Conservation (phyloP, 352 stramenopile species). For the Globisporangium acanthophoron region DNA sequence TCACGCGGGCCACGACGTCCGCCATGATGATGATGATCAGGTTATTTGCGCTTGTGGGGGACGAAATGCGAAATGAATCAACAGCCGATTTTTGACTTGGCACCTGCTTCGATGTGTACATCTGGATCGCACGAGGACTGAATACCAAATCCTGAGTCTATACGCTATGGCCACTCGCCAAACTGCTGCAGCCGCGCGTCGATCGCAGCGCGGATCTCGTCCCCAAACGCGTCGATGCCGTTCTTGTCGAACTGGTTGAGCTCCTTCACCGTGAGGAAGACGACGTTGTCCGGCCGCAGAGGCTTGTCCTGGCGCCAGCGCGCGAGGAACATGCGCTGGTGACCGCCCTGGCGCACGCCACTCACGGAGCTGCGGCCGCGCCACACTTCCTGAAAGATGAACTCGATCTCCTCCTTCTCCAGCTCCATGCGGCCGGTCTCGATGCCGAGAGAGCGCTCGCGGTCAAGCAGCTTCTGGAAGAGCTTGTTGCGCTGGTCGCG, state of each 20-base stretch:
- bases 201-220: slow-evolving; percentile 58
- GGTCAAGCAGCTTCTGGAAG: slow-evolving; percentile 77
- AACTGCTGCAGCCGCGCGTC: slow-evolving; percentile 60
- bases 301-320: slow-evolving; percentile 72
- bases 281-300: slow-evolving; percentile 77
- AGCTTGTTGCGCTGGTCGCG: slow-evolving; percentile 85
- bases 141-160: no score
- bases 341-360: slow-evolving; percentile 57
- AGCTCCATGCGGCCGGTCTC: slow-evolving; percentile 55
- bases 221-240: slow-evolving; percentile 56
- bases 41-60: no score
- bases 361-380: slow-evolving; percentile 70
- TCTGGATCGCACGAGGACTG: not conserved
- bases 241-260: slow-evolving; percentile 46
- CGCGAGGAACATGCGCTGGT: slow-evolving; percentile 76
- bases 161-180: slow-evolving; percentile 37
- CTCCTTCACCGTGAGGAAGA: slow-evolving; percentile 84
- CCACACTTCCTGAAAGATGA: slow-evolving; percentile 85
- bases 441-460: slow-evolving; percentile 59
- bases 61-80: no score
- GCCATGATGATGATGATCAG: slow-evolving; percentile 3
- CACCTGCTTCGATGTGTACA: no score
- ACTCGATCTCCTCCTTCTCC: slow-evolving; percentile 86
- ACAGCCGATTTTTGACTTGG: no score
- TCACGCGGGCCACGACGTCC: slow-evolving; percentile 14